A percentile compares a stretch with the other conserved stretches of the same genome.
Evolutionary conservation across 108 stramenopile genomes (phyloP).

Genomic region (Conticribra weissflogii): DNA sequence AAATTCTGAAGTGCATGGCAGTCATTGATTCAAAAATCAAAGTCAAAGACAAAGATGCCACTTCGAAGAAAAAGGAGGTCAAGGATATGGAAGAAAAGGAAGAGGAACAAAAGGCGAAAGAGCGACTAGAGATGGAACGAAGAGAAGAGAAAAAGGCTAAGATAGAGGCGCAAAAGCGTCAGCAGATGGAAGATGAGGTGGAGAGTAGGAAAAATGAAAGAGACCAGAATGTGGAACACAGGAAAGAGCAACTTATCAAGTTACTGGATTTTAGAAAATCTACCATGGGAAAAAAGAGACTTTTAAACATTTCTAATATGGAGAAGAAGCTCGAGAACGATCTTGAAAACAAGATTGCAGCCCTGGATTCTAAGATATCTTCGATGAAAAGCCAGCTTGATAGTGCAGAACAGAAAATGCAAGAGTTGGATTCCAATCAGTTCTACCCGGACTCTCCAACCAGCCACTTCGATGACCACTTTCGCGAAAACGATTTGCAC

Average conservation of each 20-base stretch:
- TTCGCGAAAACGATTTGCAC: not conserved
- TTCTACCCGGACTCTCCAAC: not conserved
- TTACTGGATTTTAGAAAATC: slow-evolving; percentile 3
- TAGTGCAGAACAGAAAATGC: slow-evolving; percentile 32
- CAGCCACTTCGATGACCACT: not conserved
- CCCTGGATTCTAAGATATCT: slow-evolving; percentile 19
- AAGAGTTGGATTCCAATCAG: slow-evolving; percentile 21
- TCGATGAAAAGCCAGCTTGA: slow-evolving; percentile 25
- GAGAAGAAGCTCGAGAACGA: slow-evolving; percentile 14
- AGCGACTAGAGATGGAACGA: slow-evolving; percentile 30
- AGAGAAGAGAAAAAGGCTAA: slow-evolving; percentile 26
- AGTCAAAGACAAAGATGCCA: slow-evolving; percentile 36
- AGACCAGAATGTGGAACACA: slow-evolving; percentile 20
- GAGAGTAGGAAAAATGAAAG: slow-evolving; percentile 9
- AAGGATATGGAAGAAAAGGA: slow-evolving; percentile 36
- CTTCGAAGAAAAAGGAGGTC: slow-evolving; percentile 33
- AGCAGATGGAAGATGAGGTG: slow-evolving; percentile 17
- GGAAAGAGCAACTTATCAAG: not conserved
- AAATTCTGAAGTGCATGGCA: slow-evolving; percentile 48
- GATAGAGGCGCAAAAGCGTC: slow-evolving; percentile 23
- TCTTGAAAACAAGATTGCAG: slow-evolving; percentile 8
- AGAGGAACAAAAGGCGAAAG: slow-evolving; percentile 29
- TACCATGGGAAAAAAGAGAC: slow-evolving; percentile 7
- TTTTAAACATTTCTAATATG: slow-evolving; percentile 5
- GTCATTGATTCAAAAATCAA: slow-evolving; percentile 49